Conservation (phyloP, 2,329 filamentous ascomycete genomes). For the Rhexocercosporidium sp. region DNA sequence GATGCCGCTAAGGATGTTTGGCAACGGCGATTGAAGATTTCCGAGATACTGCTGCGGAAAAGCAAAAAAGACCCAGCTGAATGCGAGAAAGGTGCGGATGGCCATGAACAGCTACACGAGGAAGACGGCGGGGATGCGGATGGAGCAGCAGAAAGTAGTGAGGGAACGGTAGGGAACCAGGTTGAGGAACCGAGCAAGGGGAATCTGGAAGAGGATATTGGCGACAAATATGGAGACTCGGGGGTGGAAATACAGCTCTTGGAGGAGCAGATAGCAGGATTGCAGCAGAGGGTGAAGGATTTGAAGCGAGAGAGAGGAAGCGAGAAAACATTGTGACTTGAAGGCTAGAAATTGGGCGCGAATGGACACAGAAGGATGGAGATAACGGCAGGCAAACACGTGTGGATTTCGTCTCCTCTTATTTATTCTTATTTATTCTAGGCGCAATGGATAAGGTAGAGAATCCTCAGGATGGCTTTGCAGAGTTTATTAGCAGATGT, state of each 20-base stretch:
- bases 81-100: background rate
- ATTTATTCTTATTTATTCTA: too few relatives aligned
- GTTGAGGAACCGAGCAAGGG: background rate
- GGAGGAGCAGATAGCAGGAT: slow-evolving; percentile 6
- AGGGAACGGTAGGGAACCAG: background rate
- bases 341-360: background rate
- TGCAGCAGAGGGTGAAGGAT: background rate
- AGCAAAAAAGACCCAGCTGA: background rate
- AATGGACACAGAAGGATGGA: background rate
- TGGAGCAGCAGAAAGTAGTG: background rate
- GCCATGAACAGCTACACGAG: background rate
- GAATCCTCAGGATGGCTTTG: too few relatives aligned
- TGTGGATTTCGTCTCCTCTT: too few relatives aligned
- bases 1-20: background rate
- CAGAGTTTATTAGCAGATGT: too few relatives aligned
- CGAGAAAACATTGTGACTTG: background rate
- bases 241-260: slow-evolving; percentile 2
- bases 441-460: too few relatives aligned
- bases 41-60: background rate
- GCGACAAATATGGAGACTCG: background rate
- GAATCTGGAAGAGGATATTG: background rate
- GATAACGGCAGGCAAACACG: background rate
- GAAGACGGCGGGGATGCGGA: background rate
- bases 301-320: background rate
- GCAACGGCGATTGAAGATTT: background rate